Evolutionary conservation across 257 asterid genomes (phyloP), one percentile per base, ranked within the genome.

Genomic region (Anisodus tanguticus): DNA sequence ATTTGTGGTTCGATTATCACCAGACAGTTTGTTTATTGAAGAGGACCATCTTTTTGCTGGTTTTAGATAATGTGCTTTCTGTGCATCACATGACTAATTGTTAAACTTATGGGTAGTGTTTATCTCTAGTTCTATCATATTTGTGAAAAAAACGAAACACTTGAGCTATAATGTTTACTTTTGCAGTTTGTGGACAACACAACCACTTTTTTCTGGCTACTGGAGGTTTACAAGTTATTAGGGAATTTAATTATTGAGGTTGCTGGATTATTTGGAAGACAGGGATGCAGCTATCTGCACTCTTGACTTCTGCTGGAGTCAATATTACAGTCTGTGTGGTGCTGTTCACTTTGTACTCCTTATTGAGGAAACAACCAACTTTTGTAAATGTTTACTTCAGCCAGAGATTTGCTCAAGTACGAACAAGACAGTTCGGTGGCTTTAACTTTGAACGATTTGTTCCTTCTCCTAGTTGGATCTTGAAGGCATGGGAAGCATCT

Each of bases 221-320:
- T 59, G 26, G 66, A 59, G 17, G 11, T 6, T 16, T 59, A 5
- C 26, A 26, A 16, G 66, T 59, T 8, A 16, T 59, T 17, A 41
- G 45, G 45, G 45, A 41, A 41, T 41, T 41, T 41, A 41, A 41
- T 41, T 41, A 41, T 41, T 41, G 45, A 41, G 45, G 45, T 59
- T 59, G 66, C 66, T 59, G 66, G 51, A 59, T 16, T 11, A 54
- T 85, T 67, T 81, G 53, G 62, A 78, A 59, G 84, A 41, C 9
- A 76, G 70, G 64, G 88, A 88, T 90, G 92, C 59, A 85, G 60
- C 11, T 90, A 72, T 85, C 88, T 85, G 89, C 90, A 9, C 83
- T 90, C 22, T 37, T 90, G 79, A 88, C 91, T 76, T 90, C 92
- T 69, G 90, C 89, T 70, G 92, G 92, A 83, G 74, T 90, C 55